phyloP scores from a whole-genome alignment of 1,284 basidiomycete genomes.

The Tremellales sp. region DNA sequence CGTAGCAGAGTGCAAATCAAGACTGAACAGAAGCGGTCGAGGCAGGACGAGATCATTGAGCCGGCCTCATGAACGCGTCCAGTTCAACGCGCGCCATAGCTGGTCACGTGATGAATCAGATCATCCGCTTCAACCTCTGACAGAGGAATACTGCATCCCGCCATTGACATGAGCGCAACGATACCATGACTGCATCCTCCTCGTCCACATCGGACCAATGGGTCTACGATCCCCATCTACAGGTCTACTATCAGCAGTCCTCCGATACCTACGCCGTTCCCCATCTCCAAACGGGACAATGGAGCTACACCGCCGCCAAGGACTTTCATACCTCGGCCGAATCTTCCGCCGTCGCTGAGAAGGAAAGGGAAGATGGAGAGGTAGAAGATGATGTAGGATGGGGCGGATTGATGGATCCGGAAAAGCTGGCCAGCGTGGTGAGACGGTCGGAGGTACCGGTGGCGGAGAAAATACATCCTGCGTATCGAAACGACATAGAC shows the following conservation, averaged over 20 bases:
- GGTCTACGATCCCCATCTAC: slow-evolving; percentile 19
- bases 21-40: too few relatives aligned
- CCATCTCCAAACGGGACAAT: slow-evolving; percentile 14
- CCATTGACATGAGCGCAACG: too few relatives aligned
- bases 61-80: too few relatives aligned
- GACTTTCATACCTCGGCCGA: slow-evolving; percentile 9
- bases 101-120: too few relatives aligned
- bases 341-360: background rate
- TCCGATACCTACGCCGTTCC: slow-evolving; percentile 28
- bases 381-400: slow-evolving; percentile 45
- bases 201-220: slow-evolving; percentile 9
- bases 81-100: too few relatives aligned
- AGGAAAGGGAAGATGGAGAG: slow-evolving; percentile 39
- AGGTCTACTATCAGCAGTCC: slow-evolving; percentile 27
- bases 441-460: background rate
- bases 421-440: slow-evolving; percentile 27
- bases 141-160: too few relatives aligned
- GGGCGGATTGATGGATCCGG: slow-evolving; percentile 44
- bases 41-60: too few relatives aligned
- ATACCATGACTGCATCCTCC: background rate
- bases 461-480: slow-evolving; percentile 11
- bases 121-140: too few relatives aligned
- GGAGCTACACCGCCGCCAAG: slow-evolving; percentile 22
- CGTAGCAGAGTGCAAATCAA: too few relatives aligned
- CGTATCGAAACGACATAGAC: slow-evolving; percentile 9